Percentiles rank a stretch among this genome's conserved stretches.
phyloP scores from a whole-genome alignment of 2,329 filamentous ascomycete species.

The Cytospora chrysosperma region DNA sequence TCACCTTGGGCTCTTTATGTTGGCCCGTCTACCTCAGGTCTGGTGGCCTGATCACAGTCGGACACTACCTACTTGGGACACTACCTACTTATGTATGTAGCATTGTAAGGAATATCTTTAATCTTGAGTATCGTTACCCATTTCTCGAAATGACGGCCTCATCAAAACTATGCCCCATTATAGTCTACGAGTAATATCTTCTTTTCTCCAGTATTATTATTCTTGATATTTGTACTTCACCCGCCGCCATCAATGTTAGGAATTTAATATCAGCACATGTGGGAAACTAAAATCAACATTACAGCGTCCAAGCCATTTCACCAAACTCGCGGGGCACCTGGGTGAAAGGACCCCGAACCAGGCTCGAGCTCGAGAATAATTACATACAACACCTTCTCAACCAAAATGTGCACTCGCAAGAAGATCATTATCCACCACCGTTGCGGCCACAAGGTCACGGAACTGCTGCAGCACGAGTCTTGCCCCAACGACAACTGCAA shows the following conservation, averaged over 20 bases:
- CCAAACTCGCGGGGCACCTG: neutral
- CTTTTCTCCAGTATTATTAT: neutral
- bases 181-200: neutral
- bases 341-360: neutral
- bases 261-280: neutral
- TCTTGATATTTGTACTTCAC: neutral
- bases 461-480: slow-evolving; percentile 27
- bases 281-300: neutral
- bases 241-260: neutral
- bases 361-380: neutral
- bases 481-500: slow-evolving; percentile 33
- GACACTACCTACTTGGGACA: neutral
- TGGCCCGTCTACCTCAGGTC: slow-evolving; percentile 10
- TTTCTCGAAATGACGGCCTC: neutral
- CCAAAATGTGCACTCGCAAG: slow-evolving; percentile 28
- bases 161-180: neutral
- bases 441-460: slow-evolving; percentile 35
- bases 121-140: neutral
- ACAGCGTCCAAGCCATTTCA: neutral
- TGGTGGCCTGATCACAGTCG: neutral
- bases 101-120: neutral
- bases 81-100: neutral
- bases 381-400: neutral
- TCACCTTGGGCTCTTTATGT: slow-evolving; percentile 1
- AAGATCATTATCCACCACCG: slow-evolving; percentile 35